Evolutionary conservation across 148 eudicot genomes (phyloP).

Genomic region (Silene latifolia): DNA sequence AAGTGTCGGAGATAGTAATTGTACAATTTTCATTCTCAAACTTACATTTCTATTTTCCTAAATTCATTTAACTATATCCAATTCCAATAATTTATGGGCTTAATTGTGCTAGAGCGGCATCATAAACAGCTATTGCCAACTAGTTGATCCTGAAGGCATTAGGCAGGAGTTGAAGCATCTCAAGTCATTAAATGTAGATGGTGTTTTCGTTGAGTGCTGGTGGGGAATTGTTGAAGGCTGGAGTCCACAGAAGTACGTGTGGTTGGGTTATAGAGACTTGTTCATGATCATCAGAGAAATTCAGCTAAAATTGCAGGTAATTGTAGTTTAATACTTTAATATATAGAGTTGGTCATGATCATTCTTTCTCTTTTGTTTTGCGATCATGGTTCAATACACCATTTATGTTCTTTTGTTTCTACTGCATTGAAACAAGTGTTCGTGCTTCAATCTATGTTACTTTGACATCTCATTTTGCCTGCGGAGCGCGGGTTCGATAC

Average conservation of each 20-base stretch:
- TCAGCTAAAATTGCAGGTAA: constrained; percentile 64
- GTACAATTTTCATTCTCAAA: too few relatives aligned
- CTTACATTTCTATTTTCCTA: too few relatives aligned
- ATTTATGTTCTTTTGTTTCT: neutral
- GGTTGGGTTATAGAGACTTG: constrained; percentile 65
- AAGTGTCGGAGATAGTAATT: too few relatives aligned
- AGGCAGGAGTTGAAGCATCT: constrained; percentile 55
- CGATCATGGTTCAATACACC: neutral
- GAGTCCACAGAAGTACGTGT: constrained; percentile 55
- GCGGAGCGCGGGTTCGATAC: too few relatives aligned
- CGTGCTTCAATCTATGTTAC: neutral
- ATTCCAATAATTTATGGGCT: constrained; percentile 17
- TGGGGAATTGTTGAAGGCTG: constrained; percentile 79
- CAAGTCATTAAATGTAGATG: constrained; percentile 59
- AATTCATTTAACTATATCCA: too few relatives aligned
- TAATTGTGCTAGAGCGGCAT: constrained; percentile 49
- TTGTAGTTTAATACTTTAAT: constrained; percentile 11
- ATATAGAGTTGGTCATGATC: too few relatives aligned
- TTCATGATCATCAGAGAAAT: constrained; percentile 53
- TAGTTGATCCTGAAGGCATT: constrained; percentile 61
- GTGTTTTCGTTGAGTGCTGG: constrained; percentile 60
- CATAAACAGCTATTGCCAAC: constrained; percentile 65
- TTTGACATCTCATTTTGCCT: too few relatives aligned
- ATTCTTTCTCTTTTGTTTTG: neutral
- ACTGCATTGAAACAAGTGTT: neutral